Conservation (phyloP, 2,329 filamentous ascomycete genomes). For the Claviceps maximensis region DNA sequence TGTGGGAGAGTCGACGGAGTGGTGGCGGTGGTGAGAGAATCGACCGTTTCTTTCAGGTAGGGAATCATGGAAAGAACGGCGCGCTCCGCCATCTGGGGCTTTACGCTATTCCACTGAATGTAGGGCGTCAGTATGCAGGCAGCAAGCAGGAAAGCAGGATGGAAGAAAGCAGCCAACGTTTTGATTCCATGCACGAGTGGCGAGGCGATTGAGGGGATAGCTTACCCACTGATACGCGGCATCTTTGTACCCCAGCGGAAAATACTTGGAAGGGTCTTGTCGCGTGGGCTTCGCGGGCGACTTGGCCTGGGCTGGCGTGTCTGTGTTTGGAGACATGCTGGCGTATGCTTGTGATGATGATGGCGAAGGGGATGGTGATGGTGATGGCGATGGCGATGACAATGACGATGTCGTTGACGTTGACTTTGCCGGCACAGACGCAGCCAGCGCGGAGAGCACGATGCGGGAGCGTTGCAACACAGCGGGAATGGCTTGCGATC, state of each 20-base stretch:
- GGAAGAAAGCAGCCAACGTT: not conserved
- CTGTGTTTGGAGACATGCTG: slow-evolving; percentile 22
- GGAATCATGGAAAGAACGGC: slow-evolving; percentile 78
- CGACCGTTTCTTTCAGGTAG: slow-evolving; percentile 61
- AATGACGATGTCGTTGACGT: not conserved
- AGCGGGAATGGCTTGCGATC: not conserved
- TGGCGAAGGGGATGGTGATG: not conserved
- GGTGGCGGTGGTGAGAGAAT: slow-evolving; percentile 40
- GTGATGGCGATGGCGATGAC: too few relatives aligned
- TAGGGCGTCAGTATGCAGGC: not conserved
- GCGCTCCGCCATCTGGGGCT: slow-evolving; percentile 73
- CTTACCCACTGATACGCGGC: slow-evolving; percentile 82
- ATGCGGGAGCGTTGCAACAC: not conserved
- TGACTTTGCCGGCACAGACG: not conserved
- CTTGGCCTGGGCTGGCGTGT: slow-evolving; percentile 13
- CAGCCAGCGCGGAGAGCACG: not conserved
- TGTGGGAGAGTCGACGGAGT: not conserved
- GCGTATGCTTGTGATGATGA: not conserved
- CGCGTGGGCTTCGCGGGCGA: slow-evolving; percentile 15
- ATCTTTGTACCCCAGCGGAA: slow-evolving; percentile 84
- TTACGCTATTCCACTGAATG: slow-evolving; percentile 67
- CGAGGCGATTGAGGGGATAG: too few relatives aligned
- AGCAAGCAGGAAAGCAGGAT: not conserved
- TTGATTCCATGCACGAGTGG: not conserved
- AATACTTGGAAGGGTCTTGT: slow-evolving; percentile 33